phyloP scores from a whole-genome alignment of 441 rosid genomes.

The Flueggea neowawraea region DNA sequence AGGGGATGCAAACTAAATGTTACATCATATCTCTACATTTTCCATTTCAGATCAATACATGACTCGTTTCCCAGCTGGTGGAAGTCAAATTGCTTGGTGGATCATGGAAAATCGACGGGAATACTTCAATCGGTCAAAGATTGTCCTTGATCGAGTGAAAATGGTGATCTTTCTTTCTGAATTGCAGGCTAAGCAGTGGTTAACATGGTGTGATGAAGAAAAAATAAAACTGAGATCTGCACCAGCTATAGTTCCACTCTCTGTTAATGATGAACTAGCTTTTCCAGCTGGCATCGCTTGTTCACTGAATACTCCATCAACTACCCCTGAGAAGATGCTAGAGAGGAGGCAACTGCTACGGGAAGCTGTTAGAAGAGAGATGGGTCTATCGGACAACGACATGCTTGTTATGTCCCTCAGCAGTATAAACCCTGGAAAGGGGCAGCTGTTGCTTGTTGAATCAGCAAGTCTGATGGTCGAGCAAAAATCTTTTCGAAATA shows the following conservation, averaged over 20 bases:
- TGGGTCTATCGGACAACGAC: constrained; percentile 69
- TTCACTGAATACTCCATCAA: too few relatives aligned
- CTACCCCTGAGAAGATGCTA: too few relatives aligned
- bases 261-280: too few relatives aligned
- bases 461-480: constrained; percentile 48
- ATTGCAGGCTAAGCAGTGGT: too few relatives aligned
- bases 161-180: too few relatives aligned
- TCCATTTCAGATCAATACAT: constrained; percentile 73
- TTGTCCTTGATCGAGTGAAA: constrained; percentile 77
- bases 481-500: constrained; percentile 27
- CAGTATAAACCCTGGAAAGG: constrained; percentile 92
- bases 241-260: constrained; percentile 76
- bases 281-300: too few relatives aligned
- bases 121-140: constrained; percentile 85
- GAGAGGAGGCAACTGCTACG: constrained; percentile 56
- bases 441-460: constrained; percentile 89
- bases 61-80: too few relatives aligned
- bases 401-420: constrained; percentile 91
- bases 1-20: constrained; percentile 1
- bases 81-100: too few relatives aligned
- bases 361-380: constrained; percentile 66
- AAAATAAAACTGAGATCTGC: constrained; percentile 76
- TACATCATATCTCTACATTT: too few relatives aligned
- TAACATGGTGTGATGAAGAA: too few relatives aligned
- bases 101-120: constrained; percentile 95